Evolutionary conservation across 2,329 filamentous ascomycete genomes (phyloP).

Genomic region (Rhynchosporium graminicola): DNA sequence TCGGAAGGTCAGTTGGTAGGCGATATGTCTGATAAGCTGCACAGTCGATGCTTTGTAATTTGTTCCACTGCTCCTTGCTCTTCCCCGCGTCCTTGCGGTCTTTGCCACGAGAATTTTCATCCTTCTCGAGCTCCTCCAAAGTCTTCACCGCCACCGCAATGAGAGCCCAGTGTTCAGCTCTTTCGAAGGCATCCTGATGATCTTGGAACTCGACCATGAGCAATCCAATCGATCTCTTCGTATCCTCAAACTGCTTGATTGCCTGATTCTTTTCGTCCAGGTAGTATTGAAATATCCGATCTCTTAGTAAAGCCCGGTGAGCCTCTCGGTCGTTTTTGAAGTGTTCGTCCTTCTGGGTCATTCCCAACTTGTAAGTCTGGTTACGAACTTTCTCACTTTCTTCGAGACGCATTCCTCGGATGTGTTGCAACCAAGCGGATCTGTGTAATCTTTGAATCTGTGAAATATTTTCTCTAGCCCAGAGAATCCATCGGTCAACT

Average conservation of each 20-base stretch:
- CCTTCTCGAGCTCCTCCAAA: neutral
- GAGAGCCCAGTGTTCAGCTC: neutral
- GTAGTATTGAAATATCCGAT: neutral
- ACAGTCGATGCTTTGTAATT: neutral
- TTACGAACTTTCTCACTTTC: neutral
- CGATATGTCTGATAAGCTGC: slow-evolving; percentile 2
- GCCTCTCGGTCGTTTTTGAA: neutral
- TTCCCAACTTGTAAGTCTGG: neutral
- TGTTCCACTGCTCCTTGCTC: slow-evolving; percentile 4
- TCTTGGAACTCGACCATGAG: slow-evolving; percentile 6
- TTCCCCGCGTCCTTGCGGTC: neutral
- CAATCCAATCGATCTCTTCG: slow-evolving; percentile 1
- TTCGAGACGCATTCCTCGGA: too few relatives aligned
- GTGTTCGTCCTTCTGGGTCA: neutral
- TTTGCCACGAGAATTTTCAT: neutral
- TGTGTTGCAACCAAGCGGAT: neutral
- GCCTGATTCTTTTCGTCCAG: neutral
- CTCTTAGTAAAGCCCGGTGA: neutral
- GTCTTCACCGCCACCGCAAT: neutral
- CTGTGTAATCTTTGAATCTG: neutral
- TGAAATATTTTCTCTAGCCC: neutral
- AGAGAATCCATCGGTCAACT: neutral
- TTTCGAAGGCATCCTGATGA: slow-evolving; percentile 1
- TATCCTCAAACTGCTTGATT: neutral
- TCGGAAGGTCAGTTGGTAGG: neutral